Evolutionary conservation across 805 yeast genomes (phyloP), one percentile per base, ranked within the genome.

Genomic region (Wickerhamiella musiphila): DNA sequence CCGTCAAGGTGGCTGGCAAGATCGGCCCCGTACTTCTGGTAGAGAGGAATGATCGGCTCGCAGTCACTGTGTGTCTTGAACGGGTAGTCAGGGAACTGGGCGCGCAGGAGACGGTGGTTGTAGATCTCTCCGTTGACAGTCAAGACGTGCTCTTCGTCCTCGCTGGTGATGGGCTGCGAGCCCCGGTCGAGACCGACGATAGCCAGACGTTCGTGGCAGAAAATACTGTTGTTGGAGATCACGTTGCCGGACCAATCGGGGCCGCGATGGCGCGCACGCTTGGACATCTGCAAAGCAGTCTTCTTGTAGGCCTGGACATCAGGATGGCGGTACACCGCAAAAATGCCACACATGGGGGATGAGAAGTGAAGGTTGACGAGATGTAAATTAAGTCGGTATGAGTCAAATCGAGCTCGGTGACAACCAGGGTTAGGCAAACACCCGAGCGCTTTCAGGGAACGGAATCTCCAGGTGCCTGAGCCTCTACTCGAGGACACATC

Each of bases 301-400:
- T 74, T 69, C 60, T 84, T 86, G 68, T 78, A 90, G 34, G 64
- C 60, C 46, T 75, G 74, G 38, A 78, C 75, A 43, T 82, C 78
- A 26, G 73, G 76, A 52, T 79, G 86, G 58, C 66, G 73, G 60
- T 68, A 81, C 31, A 92, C 83, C 40, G 95, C 95, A 53, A 81
- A 90, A 51, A 90, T 90, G 62, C 98, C 98, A 75, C 98, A 90
- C 98, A 90, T 90, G 17, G n/a, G n/a, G n/a, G n/a, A n/a, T n/a
- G 23, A 20, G 23, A 11, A 20, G 11, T 8, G 11, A 20, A 7
- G 23, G 23, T 20, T n/a, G 26, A 23, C 10, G 14, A 28, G 14
- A 28, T 13, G 3, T 18, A 4, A 3, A 20, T 11, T 20, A 20
- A 20, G 11, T 20, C 10, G 11, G 23, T 11, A 20, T 20, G 23